phyloP scores from a whole-genome alignment of 345 rosid species.

The Ailanthus altissimus region DNA sequence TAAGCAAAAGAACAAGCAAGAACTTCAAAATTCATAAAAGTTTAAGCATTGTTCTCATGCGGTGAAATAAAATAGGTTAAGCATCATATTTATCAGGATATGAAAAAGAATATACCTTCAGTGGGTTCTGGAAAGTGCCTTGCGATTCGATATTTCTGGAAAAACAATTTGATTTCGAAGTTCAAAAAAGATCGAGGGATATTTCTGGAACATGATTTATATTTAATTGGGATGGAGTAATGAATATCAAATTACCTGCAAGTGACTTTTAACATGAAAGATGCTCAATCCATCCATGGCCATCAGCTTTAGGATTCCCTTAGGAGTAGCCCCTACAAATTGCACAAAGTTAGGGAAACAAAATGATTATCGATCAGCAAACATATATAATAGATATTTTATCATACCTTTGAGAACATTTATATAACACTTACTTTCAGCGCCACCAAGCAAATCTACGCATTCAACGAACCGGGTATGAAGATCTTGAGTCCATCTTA shows the following conservation, averaged over 20 bases:
- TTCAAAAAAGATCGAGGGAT: neutral
- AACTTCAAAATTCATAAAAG: neutral
- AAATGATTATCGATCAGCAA: neutral
- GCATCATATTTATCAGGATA: neutral
- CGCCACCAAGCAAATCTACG: constrained; percentile 36
- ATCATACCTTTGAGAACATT: neutral
- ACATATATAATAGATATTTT: neutral
- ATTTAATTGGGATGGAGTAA: neutral
- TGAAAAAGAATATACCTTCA: constrained; percentile 28
- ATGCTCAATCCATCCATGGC: constrained; percentile 31
- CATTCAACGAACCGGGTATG: constrained; percentile 37
- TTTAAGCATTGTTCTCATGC: too few relatives aligned
- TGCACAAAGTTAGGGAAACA: neutral
- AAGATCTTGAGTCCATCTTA: constrained; percentile 41
- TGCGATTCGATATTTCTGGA: constrained; percentile 26
- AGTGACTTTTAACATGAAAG: constrained; percentile 39
- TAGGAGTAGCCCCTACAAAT: constrained; percentile 38
- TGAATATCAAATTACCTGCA: constrained; percentile 28
- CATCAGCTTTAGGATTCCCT: constrained; percentile 36
- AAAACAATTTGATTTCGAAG: neutral
- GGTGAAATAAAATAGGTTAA: neutral
- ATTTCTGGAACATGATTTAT: neutral
- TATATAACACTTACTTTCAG: constrained; percentile 25
- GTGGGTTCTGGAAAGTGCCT: constrained; percentile 29
- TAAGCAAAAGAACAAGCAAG: neutral